These are phyloP conservation scores for Boehmeria nivea DNA, from an alignment of 306 rosid species.

Conservation along the genomic window DNA sequence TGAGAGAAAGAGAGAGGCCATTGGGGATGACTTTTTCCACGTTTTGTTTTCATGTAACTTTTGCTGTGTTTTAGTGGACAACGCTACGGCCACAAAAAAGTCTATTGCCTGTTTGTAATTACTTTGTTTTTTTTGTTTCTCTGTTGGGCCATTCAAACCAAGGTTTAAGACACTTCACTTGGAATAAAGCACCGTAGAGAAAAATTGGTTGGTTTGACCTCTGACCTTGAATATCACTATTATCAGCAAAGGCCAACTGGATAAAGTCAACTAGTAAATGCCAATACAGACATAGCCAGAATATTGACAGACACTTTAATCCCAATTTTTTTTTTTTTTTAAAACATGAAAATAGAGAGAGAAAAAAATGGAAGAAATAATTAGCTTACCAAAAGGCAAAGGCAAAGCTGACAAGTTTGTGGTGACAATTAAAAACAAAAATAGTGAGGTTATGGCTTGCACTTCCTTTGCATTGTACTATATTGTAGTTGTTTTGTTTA, in stretches of 20 bases:
- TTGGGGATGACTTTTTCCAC: too few relatives aligned
- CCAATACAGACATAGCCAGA: slow-evolving; percentile 6
- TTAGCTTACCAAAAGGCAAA: too few relatives aligned
- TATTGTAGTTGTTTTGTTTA: too few relatives aligned
- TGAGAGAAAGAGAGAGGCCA: too few relatives aligned
- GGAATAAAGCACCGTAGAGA: slow-evolving; percentile 2
- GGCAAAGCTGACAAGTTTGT: too few relatives aligned
- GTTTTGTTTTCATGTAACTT: too few relatives aligned
- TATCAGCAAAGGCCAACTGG: slow-evolving; percentile 9
- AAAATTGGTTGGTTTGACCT: neutral
- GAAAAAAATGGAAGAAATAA: neutral
- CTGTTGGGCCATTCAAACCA: slow-evolving; percentile 7
- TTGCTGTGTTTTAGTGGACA: too few relatives aligned
- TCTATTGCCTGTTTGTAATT: slow-evolving; percentile 17
- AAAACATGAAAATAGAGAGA: too few relatives aligned
- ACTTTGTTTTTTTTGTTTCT: slow-evolving; percentile 13
- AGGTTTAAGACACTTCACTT: slow-evolving; percentile 4
- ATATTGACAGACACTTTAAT: neutral
- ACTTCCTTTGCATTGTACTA: too few relatives aligned
- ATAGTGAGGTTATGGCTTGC: too few relatives aligned
- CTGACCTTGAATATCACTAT: neutral
- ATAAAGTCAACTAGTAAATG: slow-evolving; percentile 6
- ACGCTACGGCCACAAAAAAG: too few relatives aligned
- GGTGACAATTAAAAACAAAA: too few relatives aligned
- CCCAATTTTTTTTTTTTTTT: slow-evolving; percentile 3